Evolutionary conservation across 768 basidiomycete species (phyloP).

Genomic region (Suillus paluster): DNA sequence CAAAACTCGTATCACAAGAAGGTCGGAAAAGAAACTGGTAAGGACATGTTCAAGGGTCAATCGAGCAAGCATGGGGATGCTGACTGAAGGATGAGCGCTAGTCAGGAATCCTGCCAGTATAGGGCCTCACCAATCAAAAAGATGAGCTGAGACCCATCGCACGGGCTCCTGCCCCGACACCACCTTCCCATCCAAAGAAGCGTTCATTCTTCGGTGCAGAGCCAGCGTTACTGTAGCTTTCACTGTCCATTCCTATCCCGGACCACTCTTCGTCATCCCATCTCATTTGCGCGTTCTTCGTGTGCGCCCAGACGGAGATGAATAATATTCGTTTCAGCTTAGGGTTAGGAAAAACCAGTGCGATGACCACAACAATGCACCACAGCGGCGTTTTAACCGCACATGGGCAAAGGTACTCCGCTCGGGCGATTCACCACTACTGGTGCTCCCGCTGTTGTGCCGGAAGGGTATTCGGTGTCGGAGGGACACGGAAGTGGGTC

Average conservation of each 20-base stretch:
- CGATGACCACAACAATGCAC: conserved; percentile 91
- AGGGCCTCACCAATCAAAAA: conserved; percentile 30
- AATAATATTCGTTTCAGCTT: conserved; percentile 93
- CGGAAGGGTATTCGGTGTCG: conserved; percentile 20
- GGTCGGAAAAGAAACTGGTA: conserved; percentile 1
- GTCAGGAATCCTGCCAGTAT: conserved; percentile 9
- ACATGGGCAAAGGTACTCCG: conserved; percentile 48
- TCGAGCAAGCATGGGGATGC: conserved; percentile 3
- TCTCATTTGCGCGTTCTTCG: conserved; percentile 57
- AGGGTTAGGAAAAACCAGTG: conserved; percentile 96
- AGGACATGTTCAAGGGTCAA: not conserved
- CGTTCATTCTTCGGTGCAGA: conserved; percentile 49
- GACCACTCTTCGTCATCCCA: conserved; percentile 53
- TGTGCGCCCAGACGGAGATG: conserved; percentile 89
- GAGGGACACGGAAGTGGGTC: conserved; percentile 16
- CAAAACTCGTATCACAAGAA: conserved; percentile 2
- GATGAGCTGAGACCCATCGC: conserved; percentile 65
- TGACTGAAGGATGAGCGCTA: conserved; percentile 14
- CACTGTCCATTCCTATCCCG: conserved; percentile 38
- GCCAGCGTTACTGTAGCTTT: conserved; percentile 35
- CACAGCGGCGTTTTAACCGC: conserved; percentile 59
- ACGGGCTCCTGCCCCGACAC: conserved; percentile 78
- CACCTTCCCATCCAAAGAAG: conserved; percentile 83
- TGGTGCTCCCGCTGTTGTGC: conserved; percentile 41
- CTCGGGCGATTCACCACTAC: conserved; percentile 36